Conservation (phyloP, 495 filamentous ascomycete genomes). For the Hypomontagnella monticulosa region DNA sequence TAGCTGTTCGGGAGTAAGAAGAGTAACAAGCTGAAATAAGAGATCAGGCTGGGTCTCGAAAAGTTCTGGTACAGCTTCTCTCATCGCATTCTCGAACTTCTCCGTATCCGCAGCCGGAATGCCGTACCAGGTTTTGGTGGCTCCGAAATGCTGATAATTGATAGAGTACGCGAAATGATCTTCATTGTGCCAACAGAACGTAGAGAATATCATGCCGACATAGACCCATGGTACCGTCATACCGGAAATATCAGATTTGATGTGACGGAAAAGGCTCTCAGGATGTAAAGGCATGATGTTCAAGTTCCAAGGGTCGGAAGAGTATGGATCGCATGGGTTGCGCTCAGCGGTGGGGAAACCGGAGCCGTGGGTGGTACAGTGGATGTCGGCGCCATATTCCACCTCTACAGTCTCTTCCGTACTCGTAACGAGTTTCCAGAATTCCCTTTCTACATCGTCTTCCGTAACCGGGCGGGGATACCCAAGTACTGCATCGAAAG, state of each 20-base stretch:
- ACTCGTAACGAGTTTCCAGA: conserved; percentile 94
- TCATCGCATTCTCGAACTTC: conserved; percentile 95
- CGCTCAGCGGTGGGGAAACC: conserved; percentile 97
- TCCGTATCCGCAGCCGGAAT: conserved; percentile 93
- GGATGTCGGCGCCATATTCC: conserved; percentile 98
- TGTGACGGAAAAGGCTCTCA: conserved; percentile 94
- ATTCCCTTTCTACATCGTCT: conserved; percentile 96
- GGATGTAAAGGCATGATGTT: conserved; percentile 91
- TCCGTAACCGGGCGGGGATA: conserved; percentile 83
- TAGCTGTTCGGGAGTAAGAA: conserved; percentile 93
- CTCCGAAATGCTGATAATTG: conserved; percentile 98
- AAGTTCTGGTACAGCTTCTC: conserved; percentile 91
- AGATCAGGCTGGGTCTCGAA: conserved; percentile 98
- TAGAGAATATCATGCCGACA: conserved; percentile 99
- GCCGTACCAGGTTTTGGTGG: conserved; percentile 99
- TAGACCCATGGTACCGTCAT: conserved; percentile 99
- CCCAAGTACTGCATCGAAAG: conserved; percentile 84
- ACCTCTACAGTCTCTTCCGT: conserved; percentile 96
- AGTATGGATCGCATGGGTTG: conserved; percentile 84
- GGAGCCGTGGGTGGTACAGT: conserved; percentile 97
- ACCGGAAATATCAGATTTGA: conserved; percentile 98
- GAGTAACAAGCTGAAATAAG: conserved; percentile 94
- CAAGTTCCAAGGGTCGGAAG: conserved; percentile 93
- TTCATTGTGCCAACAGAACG: conserved; percentile 99
- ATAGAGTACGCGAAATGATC: conserved; percentile 98